Evolutionary conservation across 164 flowering plant genomes (phyloP), one percentile per base, ranked within the genome.

Genomic region (Vitis cinerea): DNA sequence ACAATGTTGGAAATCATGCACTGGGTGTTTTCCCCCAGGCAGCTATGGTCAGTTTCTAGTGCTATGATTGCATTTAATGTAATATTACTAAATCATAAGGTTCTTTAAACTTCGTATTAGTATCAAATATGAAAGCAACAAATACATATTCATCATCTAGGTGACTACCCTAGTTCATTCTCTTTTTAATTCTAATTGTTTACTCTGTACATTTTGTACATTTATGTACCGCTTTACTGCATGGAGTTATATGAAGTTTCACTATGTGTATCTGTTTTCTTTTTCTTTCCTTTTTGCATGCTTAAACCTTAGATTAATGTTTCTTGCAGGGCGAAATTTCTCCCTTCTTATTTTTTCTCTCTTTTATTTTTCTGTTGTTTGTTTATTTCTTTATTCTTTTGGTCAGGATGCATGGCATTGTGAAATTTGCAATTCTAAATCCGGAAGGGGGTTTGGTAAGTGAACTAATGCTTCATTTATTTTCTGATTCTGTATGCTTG

Each of bases 1-100:
- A 95, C 50, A 91, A 93, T 84, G 94, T 91, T 56, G 99, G 97
- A 65, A 89, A 89, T 54, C 93, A 89, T 68, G 88, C 98, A n/a
- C 84, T 91, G 16, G 98, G 98, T 66, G 98, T 88, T 71, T 91
- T 93, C 63, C 99, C 99, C 30, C 99, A 86, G 80, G 92, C 97
- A 56, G 83, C 98, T 55, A 85, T 86, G 93, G 99, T 93, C 52
- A 70, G 91, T 79, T 50, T 52, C 49, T 64, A 50, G 2, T 66
- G 44, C 59, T 17, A 49, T 30, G 10, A 10, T 9, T 55, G 31
- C 55, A 9, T 66, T 15, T 19, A 23, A 3, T 37, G 44, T 37
- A 37, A 37, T 37, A 37, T 37, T 37, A 3, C 7, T 37, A 37
- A 6, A 37, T 0, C 7, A 6, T 37, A 37, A 3, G 5, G 44